Conservation (phyloP, 164 flowering plant genomes). For the Vitis rotundifolia region DNA sequence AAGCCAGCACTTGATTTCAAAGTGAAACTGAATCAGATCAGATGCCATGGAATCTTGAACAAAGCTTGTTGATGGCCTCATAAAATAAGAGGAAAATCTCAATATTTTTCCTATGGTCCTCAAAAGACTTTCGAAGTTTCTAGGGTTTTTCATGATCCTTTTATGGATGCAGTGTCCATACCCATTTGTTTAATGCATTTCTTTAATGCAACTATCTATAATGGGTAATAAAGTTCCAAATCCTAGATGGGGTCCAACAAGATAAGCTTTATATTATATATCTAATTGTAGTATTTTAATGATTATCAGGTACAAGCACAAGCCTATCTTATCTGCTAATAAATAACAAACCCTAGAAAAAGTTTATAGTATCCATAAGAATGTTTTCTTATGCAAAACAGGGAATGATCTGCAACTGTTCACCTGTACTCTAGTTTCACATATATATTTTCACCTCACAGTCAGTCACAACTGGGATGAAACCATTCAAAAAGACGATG, state of each 20-base stretch:
- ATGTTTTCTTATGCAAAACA: too few relatives aligned
- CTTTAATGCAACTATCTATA: constrained; percentile 1
- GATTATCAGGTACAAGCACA: not conserved
- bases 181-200: constrained; percentile 9
- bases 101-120: not conserved
- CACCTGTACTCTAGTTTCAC: too few relatives aligned
- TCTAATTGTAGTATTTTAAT: too few relatives aligned
- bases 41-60: not conserved
- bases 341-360: too few relatives aligned
- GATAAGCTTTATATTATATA: too few relatives aligned
- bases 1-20: too few relatives aligned
- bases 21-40: too few relatives aligned
- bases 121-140: not conserved
- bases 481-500: too few relatives aligned
- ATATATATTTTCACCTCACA: too few relatives aligned
- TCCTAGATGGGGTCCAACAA: not conserved
- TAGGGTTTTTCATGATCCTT: not conserved
- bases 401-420: too few relatives aligned
- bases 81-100: not conserved
- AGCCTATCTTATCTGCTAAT: not conserved
- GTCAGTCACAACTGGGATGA: too few relatives aligned
- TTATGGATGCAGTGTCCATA: constrained; percentile 3
- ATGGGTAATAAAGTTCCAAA: constrained; percentile 14
- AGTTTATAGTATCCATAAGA: too few relatives aligned
- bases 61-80: not conserved